These are phyloP conservation scores for Smittium culicis DNA, from an alignment of 371 early-diverging fungal genomes.

Conservation along the genomic window DNA sequence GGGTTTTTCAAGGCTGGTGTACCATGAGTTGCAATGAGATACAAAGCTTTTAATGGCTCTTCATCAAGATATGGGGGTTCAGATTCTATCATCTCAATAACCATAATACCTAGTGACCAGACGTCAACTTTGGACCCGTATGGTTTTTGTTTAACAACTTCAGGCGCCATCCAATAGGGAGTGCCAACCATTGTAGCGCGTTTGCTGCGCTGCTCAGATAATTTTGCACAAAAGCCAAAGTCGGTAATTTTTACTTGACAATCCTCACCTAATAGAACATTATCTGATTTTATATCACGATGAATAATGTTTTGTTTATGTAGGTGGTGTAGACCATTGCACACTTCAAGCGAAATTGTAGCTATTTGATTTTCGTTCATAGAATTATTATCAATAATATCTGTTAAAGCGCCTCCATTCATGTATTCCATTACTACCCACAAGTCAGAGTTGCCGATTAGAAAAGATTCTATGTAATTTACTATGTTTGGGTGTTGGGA, in stretches of 20 bases:
- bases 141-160: slow-evolving; percentile 79
- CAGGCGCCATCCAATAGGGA: slow-evolving; percentile 89
- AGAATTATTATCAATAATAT: slow-evolving; percentile 86
- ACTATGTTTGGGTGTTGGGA: slow-evolving; percentile 89
- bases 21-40: slow-evolving; percentile 92
- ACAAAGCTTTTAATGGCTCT: slow-evolving; percentile 85
- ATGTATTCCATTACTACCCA: slow-evolving; percentile 99
- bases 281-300: slow-evolving; percentile 95
- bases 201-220: slow-evolving; percentile 68
- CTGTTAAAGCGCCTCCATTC: slow-evolving; percentile 95
- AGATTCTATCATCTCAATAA: slow-evolving; percentile 95
- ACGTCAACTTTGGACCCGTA: slow-evolving; percentile 84
- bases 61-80: slow-evolving; percentile 96
- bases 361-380: slow-evolving; percentile 86
- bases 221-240: slow-evolving; percentile 92
- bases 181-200: slow-evolving; percentile 96
- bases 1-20: slow-evolving; percentile 86
- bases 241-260: slow-evolving; percentile 92
- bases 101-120: slow-evolving; percentile 90
- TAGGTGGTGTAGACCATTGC: slow-evolving; percentile 79
- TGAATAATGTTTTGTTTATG: slow-evolving; percentile 87
- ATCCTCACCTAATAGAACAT: slow-evolving; percentile 66
- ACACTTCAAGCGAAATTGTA: slow-evolving; percentile 73
- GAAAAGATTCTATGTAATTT: slow-evolving; percentile 79
- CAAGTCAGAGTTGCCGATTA: slow-evolving; percentile 63